Evolutionary conservation across 1,284 basidiomycete species (phyloP).

Genomic region (Boletus sp.): DNA sequence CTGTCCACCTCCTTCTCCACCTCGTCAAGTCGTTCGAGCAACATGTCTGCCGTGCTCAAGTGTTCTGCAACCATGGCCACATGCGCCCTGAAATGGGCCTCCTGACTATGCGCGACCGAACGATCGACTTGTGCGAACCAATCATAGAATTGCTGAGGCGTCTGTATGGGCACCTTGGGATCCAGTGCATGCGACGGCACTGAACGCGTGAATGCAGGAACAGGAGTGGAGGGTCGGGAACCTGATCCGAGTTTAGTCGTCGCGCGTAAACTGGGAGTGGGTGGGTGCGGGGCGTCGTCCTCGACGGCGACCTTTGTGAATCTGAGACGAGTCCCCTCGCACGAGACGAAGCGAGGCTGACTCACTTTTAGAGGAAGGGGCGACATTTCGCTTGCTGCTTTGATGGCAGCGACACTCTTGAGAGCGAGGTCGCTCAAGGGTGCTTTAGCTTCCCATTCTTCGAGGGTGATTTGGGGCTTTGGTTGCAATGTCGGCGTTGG

Average conservation of each 20-base stretch:
- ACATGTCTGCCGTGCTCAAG: constrained; percentile 67
- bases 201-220: constrained; percentile 23
- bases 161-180: constrained; percentile 72
- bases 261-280: constrained; percentile 38
- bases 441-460: constrained; percentile 86
- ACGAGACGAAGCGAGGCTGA: constrained; percentile 24
- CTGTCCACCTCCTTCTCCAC: constrained; percentile 70
- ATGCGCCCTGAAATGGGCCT: constrained; percentile 83
- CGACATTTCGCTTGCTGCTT: constrained; percentile 56
- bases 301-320: constrained; percentile 36
- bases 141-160: constrained; percentile 91
- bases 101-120: constrained; percentile 86
- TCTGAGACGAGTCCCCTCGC: constrained; percentile 14
- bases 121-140: constrained; percentile 87
- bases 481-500: constrained; percentile 31
- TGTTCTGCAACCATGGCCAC: constrained; percentile 71
- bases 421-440: constrained; percentile 70
- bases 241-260: constrained; percentile 32
- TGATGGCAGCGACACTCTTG: constrained; percentile 62
- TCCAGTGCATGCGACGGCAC: constrained; percentile 51
- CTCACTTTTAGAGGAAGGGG: constrained; percentile 70
- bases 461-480: constrained; percentile 53
- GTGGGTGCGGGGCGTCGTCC: constrained; percentile 38
- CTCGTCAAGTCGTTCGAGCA: constrained; percentile 66
- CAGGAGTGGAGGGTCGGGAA: constrained; percentile 37